Evolutionary conservation across 805 yeast species (phyloP), one percentile per base, ranked within the genome.

Genomic region (Pichia pseudocactophila): DNA sequence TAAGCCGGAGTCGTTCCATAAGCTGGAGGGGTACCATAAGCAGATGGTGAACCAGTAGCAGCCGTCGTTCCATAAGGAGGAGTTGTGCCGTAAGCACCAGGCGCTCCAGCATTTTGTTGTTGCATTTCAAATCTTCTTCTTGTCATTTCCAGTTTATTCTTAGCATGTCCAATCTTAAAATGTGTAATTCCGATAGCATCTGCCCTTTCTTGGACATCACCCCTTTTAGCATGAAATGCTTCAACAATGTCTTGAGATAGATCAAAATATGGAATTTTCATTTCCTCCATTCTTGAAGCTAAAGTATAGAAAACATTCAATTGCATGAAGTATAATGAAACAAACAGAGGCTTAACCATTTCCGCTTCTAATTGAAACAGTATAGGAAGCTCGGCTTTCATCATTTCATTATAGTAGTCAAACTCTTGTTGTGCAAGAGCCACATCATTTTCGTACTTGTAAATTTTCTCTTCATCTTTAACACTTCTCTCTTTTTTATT

Each of bases 241-340:
- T 84, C 90, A 42, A 83, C 71, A 49, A 92, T 84, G 59, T 88
- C 97, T 36, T 84, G 72, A 39, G 76, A 70, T 58, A 92, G 70
- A 60, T 92, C 95, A 64, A 92, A 92, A 66, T 92, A 92, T 13
- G 97, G 96, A 51, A 92, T 92, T 67, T 92, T 88, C 84, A 90
- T 80, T 59, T 86, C 95, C 65, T 90, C 96, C 86, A 90, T 85
- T 55, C 84, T 76, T 58, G 74, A 82, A 69, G 85, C 89, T 48
- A 92, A 70, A 1, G 96, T 88, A 72, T 92, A 92, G 64, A 89
- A 92, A 44, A 92, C 87, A 68, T 92, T 92, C 69, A 92, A 75
- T 69, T 92, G 98, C 97, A 92, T 92, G 71, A 79, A 92, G 66
- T 92, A 92, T 63, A 92, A 81, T 42, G 94, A 82, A 55, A 90